Percentiles rank a stretch among this genome's conserved stretches.
phyloP scores from a whole-genome alignment of 805 yeast genomes.

The Nakazawaea populi region DNA sequence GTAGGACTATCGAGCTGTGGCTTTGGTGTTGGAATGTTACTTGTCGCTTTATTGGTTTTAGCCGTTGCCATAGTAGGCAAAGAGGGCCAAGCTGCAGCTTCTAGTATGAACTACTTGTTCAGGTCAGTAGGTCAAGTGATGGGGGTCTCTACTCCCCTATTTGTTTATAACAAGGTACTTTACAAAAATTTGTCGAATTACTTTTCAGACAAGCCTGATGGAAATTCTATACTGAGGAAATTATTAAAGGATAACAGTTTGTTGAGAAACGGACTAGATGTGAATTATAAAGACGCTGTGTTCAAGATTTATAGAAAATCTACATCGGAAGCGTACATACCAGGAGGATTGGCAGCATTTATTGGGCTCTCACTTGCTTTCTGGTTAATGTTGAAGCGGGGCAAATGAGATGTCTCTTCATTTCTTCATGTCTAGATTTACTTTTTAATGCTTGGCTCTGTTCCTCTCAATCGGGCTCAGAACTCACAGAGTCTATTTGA shows the following conservation, averaged over 20 bases:
- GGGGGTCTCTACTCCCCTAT: slow-evolving; percentile 38
- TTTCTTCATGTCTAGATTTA: too few relatives aligned
- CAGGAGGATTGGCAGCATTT: not conserved
- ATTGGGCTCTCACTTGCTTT: not conserved
- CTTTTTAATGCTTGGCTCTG: too few relatives aligned
- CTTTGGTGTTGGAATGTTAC: slow-evolving; percentile 34
- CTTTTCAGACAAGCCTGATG: slow-evolving; percentile 18
- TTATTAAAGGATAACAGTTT: slow-evolving; percentile 20
- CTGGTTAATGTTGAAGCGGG: not conserved
- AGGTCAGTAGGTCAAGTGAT: slow-evolving; percentile 42
- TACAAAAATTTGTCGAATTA: slow-evolving; percentile 24
- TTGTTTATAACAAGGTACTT: slow-evolving; percentile 28
- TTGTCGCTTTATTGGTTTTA: slow-evolving; percentile 32
- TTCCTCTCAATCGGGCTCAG: too few relatives aligned
- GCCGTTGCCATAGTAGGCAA: slow-evolving; percentile 39
- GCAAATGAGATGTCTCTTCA: not conserved
- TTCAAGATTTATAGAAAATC: slow-evolving; percentile 23
- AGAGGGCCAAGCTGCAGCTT: slow-evolving; percentile 40
- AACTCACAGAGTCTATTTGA: too few relatives aligned
- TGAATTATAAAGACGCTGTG: slow-evolving; percentile 19
- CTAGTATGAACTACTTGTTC: slow-evolving; percentile 44
- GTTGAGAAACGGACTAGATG: slow-evolving; percentile 24
- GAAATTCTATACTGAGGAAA: slow-evolving; percentile 15
- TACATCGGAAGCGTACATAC: slow-evolving; percentile 12
- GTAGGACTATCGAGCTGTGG: slow-evolving; percentile 27